Evolutionary conservation across 1,284 basidiomycete genomes (phyloP), one percentile per base, ranked within the genome.

Genomic region (Sparassis latifolia): DNA sequence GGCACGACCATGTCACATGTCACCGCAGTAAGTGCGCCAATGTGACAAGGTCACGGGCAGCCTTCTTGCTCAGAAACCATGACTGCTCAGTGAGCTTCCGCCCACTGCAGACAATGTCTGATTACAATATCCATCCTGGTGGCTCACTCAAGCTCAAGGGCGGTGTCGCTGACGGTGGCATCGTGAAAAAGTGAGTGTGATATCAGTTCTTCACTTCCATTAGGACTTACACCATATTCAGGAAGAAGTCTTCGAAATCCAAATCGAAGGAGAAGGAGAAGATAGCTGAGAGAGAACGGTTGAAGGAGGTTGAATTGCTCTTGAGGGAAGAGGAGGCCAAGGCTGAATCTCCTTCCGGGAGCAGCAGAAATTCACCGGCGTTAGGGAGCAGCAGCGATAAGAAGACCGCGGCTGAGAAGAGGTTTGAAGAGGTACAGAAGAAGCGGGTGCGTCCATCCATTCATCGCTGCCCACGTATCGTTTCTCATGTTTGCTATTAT

Each of bases 141-240:
- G 92, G 93, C 62, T 84, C 88, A 57, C 84, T 96, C 65, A 96
- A 94, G 71, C 78, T 96, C 67, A 96, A 95, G 71, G 84, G 87
- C 35, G 86, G 89, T 44, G 82, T 85, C 37, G 76, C 73, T 37
- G 86, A 86, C 56, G 86, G 86, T 51, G 86, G 83, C 3, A 74
- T 85, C 50, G 78, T 82, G 42, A 92, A 93, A 67, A 94, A 93
- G 91, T 92, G 64, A 62, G 83, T 76, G 1, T 42, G 45, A 44
- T 37, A 12, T 7, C 35, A 37, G 12, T 37, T 37, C 12, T 20
- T 20, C 35, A 7, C 12, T 6, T 37, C 35, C 7, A 37, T 37
- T 37, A 37, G 12, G 20, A 20, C 12, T 37, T 12, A 7, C 35
- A 37, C 12, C 12, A 88, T 84, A 75, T 92, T 87, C 43, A 94